Evolutionary conservation across 1,284 basidiomycete species (phyloP).

Genomic region (Ustilago trichophora): DNA sequence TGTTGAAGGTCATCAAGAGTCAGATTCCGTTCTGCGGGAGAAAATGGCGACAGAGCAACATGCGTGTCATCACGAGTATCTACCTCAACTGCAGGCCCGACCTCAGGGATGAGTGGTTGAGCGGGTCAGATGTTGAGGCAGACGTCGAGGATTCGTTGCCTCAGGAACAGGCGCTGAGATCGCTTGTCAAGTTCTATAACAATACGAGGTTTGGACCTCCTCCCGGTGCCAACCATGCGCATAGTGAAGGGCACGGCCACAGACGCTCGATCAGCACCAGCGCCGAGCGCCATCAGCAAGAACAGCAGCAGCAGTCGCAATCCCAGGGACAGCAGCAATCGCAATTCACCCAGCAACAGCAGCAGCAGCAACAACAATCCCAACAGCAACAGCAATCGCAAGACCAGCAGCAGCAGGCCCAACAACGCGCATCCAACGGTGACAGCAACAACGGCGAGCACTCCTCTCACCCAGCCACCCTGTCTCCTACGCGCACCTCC

Average conservation of each 20-base stretch:
- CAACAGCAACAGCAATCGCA: too few species aligned
- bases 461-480: constrained; percentile 14
- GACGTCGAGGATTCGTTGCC: constrained; percentile 78
- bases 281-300: constrained; percentile 24
- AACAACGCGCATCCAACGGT: constrained; percentile 13
- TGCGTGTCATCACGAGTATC: constrained; percentile 99
- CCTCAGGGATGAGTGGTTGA: constrained; percentile 95
- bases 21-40: constrained; percentile 98
- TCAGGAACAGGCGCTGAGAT: constrained; percentile 94
- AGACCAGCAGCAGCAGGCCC: too few species aligned
- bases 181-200: constrained; percentile 88
- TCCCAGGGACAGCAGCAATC: constrained; percentile 4
- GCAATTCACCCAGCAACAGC: too few species aligned
- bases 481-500: constrained; percentile 25
- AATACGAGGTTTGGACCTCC: constrained; percentile 53
- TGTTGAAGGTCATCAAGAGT: constrained; percentile 97
- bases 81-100: constrained; percentile 97
- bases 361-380: too few species aligned
- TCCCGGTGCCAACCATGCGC: constrained; percentile 17
- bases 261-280: constrained; percentile 52
- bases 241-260: constrained; percentile 40
- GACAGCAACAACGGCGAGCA: constrained; percentile 5
- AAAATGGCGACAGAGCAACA: constrained; percentile 99
- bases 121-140: constrained; percentile 91
- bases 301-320: too few species aligned